phyloP scores from a whole-genome alignment of 169 alveolate genomes.

The Babesia divergens region DNA sequence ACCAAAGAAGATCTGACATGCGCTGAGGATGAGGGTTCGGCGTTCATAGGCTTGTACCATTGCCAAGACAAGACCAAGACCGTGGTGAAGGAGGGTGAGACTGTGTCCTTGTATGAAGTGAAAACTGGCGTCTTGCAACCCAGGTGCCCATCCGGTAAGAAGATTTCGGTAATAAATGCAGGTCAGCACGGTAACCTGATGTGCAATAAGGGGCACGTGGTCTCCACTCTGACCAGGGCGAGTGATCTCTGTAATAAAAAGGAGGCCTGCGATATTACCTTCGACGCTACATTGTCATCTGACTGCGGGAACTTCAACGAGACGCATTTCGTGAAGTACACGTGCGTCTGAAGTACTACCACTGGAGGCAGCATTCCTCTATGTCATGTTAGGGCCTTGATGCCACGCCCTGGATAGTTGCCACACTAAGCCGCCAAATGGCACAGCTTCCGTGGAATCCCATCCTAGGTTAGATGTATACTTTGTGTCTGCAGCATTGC shows the following conservation, averaged over 20 bases:
- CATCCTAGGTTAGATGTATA: too few species aligned
- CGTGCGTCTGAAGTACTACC: neutral
- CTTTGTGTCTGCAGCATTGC: too few species aligned
- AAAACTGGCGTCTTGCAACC: conserved; percentile 11
- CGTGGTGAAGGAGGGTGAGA: conserved; percentile 24
- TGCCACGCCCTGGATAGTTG: too few species aligned
- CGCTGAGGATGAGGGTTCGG: conserved; percentile 8
- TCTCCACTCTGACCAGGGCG: conserved; percentile 13
- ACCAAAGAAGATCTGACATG: conserved; percentile 10
- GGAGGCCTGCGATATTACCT: conserved; percentile 23
- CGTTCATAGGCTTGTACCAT: conserved; percentile 39
- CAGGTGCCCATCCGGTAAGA: conserved; percentile 45
- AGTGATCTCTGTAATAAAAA: conserved; percentile 35
- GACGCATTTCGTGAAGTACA: conserved; percentile 13
- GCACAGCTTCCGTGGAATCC: too few species aligned
- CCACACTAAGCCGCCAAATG: too few species aligned
- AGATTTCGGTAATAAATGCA: conserved; percentile 11
- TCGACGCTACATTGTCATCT: neutral
- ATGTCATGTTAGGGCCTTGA: too few species aligned
- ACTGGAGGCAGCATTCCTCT: neutral
- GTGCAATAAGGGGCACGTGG: conserved; percentile 40
- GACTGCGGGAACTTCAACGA: neutral
- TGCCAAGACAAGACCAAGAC: conserved; percentile 28
- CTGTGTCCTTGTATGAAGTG: conserved; percentile 15
- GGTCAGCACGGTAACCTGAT: conserved; percentile 18